Percentiles rank a stretch among this genome's conserved stretches.
Evolutionary conservation across 176 grass and related monocot species (phyloP).

Genomic region (Aechmea fasciata): DNA sequence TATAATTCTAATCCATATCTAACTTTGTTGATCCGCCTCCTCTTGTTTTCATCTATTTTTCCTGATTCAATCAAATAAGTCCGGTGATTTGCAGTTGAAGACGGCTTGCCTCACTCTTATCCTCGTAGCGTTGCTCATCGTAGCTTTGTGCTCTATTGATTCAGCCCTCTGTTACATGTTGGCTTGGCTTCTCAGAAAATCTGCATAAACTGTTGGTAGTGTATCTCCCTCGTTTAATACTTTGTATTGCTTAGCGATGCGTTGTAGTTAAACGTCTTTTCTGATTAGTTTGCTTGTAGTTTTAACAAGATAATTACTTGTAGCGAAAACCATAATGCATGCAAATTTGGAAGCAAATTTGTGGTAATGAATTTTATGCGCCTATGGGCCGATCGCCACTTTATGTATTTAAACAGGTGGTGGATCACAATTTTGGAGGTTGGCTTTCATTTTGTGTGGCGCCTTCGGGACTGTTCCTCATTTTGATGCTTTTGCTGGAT

Average conservation of each 20-base stretch:
- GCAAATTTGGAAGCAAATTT: no score
- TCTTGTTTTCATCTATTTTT: background rate
- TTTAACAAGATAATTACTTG: background rate
- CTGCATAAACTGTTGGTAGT: constrained; percentile 40
- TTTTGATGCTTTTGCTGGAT: no score
- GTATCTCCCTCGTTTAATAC: background rate
- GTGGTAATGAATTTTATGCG: background rate
- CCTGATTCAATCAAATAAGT: background rate
- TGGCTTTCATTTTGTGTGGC: background rate
- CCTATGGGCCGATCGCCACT: background rate
- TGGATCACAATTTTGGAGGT: background rate
- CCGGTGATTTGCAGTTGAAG: constrained; percentile 52
- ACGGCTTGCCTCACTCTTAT: constrained; percentile 59
- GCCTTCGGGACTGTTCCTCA: background rate
- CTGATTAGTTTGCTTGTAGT: background rate
- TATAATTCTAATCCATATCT: background rate
- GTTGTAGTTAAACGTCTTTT: background rate
- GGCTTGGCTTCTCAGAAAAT: constrained; percentile 68
- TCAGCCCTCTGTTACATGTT: constrained; percentile 64
- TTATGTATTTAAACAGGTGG: background rate
- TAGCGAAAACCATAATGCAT: background rate
- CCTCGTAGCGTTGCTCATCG: constrained; percentile 71
- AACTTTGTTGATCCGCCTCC: background rate
- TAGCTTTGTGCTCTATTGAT: constrained; percentile 73
- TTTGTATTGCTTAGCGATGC: background rate